Percentiles rank a stretch among this genome's conserved stretches.
Conservation (phyloP, 2,329 filamentous ascomycete species). For the Apiospora phragmitis region DNA sequence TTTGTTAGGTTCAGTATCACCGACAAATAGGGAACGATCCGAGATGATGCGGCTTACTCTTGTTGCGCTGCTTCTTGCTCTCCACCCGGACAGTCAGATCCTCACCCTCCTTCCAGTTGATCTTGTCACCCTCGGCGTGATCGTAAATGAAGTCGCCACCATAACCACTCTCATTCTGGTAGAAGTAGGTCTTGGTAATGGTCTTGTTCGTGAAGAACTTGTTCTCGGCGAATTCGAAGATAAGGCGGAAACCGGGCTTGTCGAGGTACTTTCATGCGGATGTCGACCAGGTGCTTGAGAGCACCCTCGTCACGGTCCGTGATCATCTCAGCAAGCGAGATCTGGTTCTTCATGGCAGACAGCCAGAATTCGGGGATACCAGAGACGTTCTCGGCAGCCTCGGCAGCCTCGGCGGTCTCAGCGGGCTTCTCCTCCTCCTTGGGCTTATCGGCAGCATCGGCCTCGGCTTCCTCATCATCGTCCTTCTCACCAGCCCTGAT, state of each 20-base stretch:
- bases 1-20: conserved; percentile 15
- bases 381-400: conserved; percentile 54
- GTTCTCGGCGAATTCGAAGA: conserved; percentile 95
- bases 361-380: conserved; percentile 99
- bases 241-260: conserved; percentile 94
- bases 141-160: conserved; percentile 99
- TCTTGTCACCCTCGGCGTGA: conserved; percentile 96
- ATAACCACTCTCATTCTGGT: conserved; percentile 98
- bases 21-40: not conserved
- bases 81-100: conserved; percentile 93
- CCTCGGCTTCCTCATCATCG: conserved; percentile 67
- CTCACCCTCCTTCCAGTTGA: conserved; percentile 92
- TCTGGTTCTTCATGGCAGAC: conserved; percentile 99
- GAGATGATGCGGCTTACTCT: conserved; percentile 68
- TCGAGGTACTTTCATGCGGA: conserved; percentile 99
- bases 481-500: conserved; percentile 83
- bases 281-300: conserved; percentile 84
- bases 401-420: conserved; percentile 47
- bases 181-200: conserved; percentile 97
- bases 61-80: conserved; percentile 99
- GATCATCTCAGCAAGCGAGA: conserved; percentile 96
- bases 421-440: conserved; percentile 58
- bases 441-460: conserved; percentile 52
- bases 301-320: conserved; percentile 95
- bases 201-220: conserved; percentile 97